Evolutionary conservation across 202 grass and related monocot genomes (phyloP).

Genomic region (Setaria italica): DNA sequence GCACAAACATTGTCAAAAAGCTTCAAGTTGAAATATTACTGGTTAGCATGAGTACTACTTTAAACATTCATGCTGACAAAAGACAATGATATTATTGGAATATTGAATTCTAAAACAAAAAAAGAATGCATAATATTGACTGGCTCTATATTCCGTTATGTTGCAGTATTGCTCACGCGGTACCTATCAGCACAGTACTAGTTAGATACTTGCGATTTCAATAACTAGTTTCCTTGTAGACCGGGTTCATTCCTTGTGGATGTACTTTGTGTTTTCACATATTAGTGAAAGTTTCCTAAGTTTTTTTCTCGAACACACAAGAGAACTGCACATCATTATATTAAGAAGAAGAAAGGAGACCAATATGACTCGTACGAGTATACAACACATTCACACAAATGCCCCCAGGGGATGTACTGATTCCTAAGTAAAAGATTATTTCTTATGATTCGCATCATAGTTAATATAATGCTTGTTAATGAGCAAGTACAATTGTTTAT

Average conservation of each 20-base stretch:
- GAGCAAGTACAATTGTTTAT: not conserved
- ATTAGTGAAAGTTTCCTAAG: not conserved
- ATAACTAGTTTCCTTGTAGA: not conserved
- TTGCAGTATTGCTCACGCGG: not conserved
- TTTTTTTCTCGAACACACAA: not conserved
- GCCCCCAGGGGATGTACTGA: not conserved
- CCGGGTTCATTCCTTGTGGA: not conserved
- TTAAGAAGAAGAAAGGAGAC: not conserved
- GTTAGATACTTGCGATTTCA: not conserved
- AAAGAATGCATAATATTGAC: not conserved
- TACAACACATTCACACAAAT: not conserved
- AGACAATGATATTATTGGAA: constrained; percentile 3
- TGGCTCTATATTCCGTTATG: not conserved
- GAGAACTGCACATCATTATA: not conserved
- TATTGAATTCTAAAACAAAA: constrained; percentile 24
- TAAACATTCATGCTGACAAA: constrained; percentile 6
- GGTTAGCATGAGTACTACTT: not conserved
- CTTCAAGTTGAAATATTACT: not conserved
- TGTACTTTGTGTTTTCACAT: not conserved
- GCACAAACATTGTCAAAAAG: constrained; percentile 1
- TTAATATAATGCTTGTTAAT: not conserved
- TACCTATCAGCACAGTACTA: not conserved
- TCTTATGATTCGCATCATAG: not conserved
- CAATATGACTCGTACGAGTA: not conserved
- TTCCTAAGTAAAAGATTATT: not conserved